Base-by-base conservation (phyloP, 176 grass and related monocot genomes). In the Zea mays region DNA sequence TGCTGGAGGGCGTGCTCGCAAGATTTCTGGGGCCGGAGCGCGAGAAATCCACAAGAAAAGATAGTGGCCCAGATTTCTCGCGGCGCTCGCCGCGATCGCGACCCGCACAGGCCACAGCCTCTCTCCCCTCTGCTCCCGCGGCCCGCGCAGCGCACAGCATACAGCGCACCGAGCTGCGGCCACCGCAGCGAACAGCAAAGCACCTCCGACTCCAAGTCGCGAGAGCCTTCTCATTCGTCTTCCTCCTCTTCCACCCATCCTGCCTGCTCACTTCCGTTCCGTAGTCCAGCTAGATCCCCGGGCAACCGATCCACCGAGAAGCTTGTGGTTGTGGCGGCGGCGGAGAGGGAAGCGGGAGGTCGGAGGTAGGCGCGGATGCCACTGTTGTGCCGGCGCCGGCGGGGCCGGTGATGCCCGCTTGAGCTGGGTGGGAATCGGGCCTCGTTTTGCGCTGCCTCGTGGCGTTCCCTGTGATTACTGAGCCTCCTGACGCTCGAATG, bases 41-140 rank as follows among this genome's bases (percentile, higher is more conserved):
- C 85, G 46, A 77, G 79, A 90, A 91, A 92, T 62, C 94, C 94
- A 94, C 94, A 90, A 90, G 85, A 90, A 92, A 93, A 88, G 74
- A 76, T 92, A 90, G 92, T 95, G 92, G 96, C 96, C 89, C 76
- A 90, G 89, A 90, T 85, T 92, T 87, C 62, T 90, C 89, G 39
- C 77, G 86, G 76, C 75, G 81, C 47, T 52, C 74, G 48, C 60
- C 46, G 71, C 75, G 86, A 84, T 58, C 78, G 86, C 86, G 81
- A 88, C 71, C 44, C 14, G 46, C 81, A 61, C 63, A 3, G 2
- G 6, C 51, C 51, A 0, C 27, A 27, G 27, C 27, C 27, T 5
- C 8, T 2, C 5, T 2, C 34, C 13, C 27, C 27, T 27, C 27
- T 27, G 27, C 27, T 1, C 2, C 17, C 11, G 9, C 44, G 14